Evolutionary conservation across 2,329 filamentous ascomycete genomes (phyloP), one percentile per base, ranked within the genome.

Genomic region (Pseudofabraea citricarpa): DNA sequence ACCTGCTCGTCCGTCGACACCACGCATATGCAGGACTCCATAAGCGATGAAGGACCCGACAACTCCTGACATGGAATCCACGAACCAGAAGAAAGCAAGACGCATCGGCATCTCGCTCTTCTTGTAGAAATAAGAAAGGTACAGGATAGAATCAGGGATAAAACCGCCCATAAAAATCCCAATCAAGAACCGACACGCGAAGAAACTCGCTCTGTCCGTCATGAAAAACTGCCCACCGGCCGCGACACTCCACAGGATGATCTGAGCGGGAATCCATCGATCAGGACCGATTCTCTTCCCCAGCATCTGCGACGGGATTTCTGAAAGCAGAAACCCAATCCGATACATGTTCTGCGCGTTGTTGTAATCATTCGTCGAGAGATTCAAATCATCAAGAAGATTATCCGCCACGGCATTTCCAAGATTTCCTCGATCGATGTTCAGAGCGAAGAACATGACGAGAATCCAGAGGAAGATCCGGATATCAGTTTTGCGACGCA

Each of bases 231-330:
- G 71, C 16, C 64, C 64, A 21, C 64, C 57, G 4, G 72, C 70
- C 18, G 40, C 73, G 59, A 31, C 70, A 50, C 52, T 66, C 71
- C 71, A 75, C 8, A 57, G 58, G 6, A 73, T 57, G 65, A 74
- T 74, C 44, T 73, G 69, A 24, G 72, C 59, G 0, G 71, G 71
- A 46, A 74, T 74, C 70, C 69, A 73, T 23, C 64, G 61, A 49
- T 74, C 71, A 1, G 70, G 69, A 0, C 71, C 71, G 18, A 74
- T 42, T 48, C 70, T 72, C 57, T 83, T 83, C 35, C 69, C 72
- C n/a, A 82, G 54, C 7, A 83, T 67, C 52, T 82, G 77, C 0
- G 77, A 81, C 0, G 79, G 79, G 2, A 83, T 62, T 51, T 83
- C 79, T 0, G 78, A 74, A 6, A 70, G 59, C 2, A 81, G 59